A percentile compares a stretch with the other conserved stretches of the same genome.
These are phyloP conservation scores for Russula ochroleuca DNA, from an alignment of 768 basidiomycete species.

Conservation along the genomic window DNA sequence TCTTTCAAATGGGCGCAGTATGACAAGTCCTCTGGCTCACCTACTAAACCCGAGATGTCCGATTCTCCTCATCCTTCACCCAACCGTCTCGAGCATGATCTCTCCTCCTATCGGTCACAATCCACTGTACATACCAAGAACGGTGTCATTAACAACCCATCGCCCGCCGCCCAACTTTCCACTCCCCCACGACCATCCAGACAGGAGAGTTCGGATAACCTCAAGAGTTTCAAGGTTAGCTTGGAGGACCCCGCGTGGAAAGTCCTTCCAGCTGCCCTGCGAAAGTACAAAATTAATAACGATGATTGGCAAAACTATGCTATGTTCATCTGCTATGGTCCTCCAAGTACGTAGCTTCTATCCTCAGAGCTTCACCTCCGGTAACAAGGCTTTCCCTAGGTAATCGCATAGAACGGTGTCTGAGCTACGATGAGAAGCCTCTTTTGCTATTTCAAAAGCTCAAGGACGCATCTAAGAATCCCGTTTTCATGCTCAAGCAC, in stretches of 20 bases:
- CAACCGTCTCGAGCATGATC: conserved; percentile 70
- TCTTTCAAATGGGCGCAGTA: conserved; percentile 90
- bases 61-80: conserved; percentile 82
- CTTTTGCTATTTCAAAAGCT: conserved; percentile 94
- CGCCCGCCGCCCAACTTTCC: conserved; percentile 24
- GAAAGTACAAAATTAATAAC: conserved; percentile 98
- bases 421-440: conserved; percentile 98
- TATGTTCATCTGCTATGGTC: conserved; percentile 98
- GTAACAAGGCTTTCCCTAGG: conserved; percentile 37
- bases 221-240: conserved; percentile 96
- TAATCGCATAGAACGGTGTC: conserved; percentile 83
- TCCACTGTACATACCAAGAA: conserved; percentile 19
- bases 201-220: conserved; percentile 66
- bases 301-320: conserved; percentile 99
- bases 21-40: conserved; percentile 70
- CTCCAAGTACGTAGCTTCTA: conserved; percentile 55
- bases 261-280: conserved; percentile 93
- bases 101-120: conserved; percentile 29
- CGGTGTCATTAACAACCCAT: conserved; percentile 5
- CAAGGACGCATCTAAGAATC: conserved; percentile 95
- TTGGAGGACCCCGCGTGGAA: conserved; percentile 99
- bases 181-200: conserved; percentile 45
- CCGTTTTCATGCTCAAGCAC: conserved; percentile 98
- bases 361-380: not conserved
- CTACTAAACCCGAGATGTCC: conserved; percentile 63